These are phyloP conservation scores for Cystofilobasidium ferigula DNA, from an alignment of 768 basidiomycete species.

Conservation along the genomic window DNA sequence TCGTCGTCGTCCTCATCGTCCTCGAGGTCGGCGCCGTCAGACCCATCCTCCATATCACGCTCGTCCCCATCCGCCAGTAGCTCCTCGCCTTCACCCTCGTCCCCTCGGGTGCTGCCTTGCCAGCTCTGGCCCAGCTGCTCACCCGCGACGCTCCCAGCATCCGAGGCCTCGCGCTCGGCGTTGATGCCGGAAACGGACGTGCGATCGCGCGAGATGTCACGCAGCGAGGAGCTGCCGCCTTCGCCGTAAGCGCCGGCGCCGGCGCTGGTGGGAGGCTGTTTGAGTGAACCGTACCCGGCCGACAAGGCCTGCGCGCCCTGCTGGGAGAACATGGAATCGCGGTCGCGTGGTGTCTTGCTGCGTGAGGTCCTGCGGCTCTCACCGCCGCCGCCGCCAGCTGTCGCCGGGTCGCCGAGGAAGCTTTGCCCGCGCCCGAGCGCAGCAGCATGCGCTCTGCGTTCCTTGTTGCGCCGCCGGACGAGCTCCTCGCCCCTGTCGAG, in stretches of 20 bases:
- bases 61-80: slow-evolving; percentile 23
- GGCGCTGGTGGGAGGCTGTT: background rate
- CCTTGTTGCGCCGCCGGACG: slow-evolving; percentile 38
- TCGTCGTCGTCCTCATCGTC: slow-evolving; percentile 31
- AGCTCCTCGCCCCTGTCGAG: slow-evolving; percentile 41
- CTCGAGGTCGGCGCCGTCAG: slow-evolving; percentile 28
- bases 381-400: background rate
- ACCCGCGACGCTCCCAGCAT: slow-evolving; percentile 9
- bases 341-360: slow-evolving; percentile 1
- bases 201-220: background rate
- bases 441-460: slow-evolving; percentile 33
- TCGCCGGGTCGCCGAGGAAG: background rate
- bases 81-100: slow-evolving; percentile 10
- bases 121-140: background rate
- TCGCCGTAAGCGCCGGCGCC: too few relatives aligned
- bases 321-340: background rate
- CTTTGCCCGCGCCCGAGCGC: slow-evolving; percentile 16
- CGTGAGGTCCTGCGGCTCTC: background rate
- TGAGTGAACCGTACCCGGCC: background rate
- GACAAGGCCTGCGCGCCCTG: background rate
- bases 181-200: background rate
- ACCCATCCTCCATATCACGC: slow-evolving; percentile 24
- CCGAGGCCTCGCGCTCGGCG: slow-evolving; percentile 11
- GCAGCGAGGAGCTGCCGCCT: background rate
- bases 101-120: background rate